A percentile compares a stretch with the other conserved stretches of the same genome.
Evolutionary conservation across 2,329 filamentous ascomycete genomes (phyloP).

Genomic region (Gyromitra esculenta): DNA sequence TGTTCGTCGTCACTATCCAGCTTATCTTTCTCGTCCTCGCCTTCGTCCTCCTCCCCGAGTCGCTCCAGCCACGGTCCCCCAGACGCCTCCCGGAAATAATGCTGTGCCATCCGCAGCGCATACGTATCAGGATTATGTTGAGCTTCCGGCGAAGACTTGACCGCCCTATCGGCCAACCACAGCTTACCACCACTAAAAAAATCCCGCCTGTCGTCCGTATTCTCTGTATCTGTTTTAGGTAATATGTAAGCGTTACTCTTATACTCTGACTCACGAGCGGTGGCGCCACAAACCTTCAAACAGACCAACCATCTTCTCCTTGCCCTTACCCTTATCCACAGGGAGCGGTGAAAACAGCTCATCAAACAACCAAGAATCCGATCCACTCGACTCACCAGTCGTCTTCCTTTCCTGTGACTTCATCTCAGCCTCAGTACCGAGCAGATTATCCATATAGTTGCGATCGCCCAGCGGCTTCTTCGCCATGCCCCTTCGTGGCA

Average conservation of each 20-base stretch:
- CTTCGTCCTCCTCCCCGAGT: constrained; percentile 40
- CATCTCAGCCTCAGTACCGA: constrained; percentile 26
- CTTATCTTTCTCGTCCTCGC: constrained; percentile 28
- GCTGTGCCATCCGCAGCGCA: constrained; percentile 27
- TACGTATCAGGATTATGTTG: constrained; percentile 8
- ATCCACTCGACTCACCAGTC: constrained; percentile 38
- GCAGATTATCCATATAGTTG: constrained; percentile 35
- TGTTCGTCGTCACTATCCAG: constrained; percentile 32
- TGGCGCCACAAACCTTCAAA: constrained; percentile 43
- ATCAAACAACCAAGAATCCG: constrained; percentile 53
- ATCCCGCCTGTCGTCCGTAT: constrained; percentile 11
- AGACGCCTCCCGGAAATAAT: constrained; percentile 34
- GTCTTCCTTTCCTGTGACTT: constrained; percentile 21
- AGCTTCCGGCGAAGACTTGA: constrained; percentile 37
- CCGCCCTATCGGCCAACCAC: constrained; percentile 39
- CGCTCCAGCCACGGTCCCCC: constrained; percentile 36
- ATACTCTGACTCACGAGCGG: constrained; percentile 18
- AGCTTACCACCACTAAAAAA: constrained; percentile 17
- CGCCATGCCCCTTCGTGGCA: constrained; percentile 1
- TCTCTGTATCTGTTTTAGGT: constrained; percentile 20
- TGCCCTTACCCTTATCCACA: constrained; percentile 42
- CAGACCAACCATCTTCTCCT: constrained; percentile 42
- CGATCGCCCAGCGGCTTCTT: constrained; percentile 16
- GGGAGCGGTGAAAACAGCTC: constrained; percentile 50
- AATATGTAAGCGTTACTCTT: constrained; percentile 30